phyloP scores from a whole-genome alignment of 805 yeast genomes.

The Ogataea pignaliae region DNA sequence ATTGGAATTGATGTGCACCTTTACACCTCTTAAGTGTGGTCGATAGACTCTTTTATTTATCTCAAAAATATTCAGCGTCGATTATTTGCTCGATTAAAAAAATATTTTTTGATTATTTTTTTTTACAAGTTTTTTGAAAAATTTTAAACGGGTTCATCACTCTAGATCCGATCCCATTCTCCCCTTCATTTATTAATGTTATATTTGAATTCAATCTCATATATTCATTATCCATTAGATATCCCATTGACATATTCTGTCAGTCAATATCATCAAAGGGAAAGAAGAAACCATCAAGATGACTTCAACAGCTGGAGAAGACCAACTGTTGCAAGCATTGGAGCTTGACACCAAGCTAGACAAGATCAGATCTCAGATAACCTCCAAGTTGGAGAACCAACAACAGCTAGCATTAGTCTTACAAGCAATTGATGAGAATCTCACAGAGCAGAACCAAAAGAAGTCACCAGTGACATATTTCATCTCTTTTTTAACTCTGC shows the following conservation, averaged over 20 bases:
- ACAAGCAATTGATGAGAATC: constrained; percentile 86
- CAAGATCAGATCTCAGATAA: constrained; percentile 65
- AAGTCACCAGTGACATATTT: constrained; percentile 77
- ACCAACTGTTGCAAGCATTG: constrained; percentile 19
- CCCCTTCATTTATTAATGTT: too few species aligned
- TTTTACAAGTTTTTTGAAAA: constrained; percentile 1
- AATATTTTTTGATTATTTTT: neutral
- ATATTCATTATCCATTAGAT: too few species aligned
- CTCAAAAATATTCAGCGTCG: neutral
- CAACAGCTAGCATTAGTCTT: constrained; percentile 78
- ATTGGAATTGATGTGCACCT: too few species aligned
- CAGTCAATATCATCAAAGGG: too few species aligned
- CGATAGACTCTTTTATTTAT: too few species aligned
- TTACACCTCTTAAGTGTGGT: too few species aligned
- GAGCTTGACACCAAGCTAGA: constrained; percentile 61
- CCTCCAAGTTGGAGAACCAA: constrained; percentile 83
- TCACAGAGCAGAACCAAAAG: constrained; percentile 59
- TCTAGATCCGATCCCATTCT: too few species aligned
- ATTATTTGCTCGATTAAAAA: too few species aligned
- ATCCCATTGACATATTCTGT: too few species aligned
- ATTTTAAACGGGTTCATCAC: neutral
- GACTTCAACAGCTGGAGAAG: neutral
- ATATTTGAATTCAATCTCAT: too few species aligned
- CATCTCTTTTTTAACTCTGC: constrained; percentile 73
- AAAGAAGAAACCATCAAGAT: too few species aligned